Conservation (phyloP, 345 rosid species). For the Populus ilicifolia region DNA sequence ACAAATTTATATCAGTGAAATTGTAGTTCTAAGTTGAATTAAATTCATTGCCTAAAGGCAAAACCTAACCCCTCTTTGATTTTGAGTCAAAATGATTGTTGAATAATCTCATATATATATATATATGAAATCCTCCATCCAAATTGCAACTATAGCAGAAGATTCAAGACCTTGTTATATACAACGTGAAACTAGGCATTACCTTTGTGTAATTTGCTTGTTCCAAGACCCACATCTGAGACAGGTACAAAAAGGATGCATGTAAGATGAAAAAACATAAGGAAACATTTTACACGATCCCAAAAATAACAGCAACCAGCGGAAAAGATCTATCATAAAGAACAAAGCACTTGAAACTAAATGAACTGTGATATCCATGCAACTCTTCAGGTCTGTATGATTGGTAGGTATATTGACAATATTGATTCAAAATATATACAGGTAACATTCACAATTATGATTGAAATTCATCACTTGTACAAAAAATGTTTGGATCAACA, state of each 20-base stretch:
- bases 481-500: background rate
- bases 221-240: conserved; percentile 74
- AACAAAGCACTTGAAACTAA: background rate
- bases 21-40: background rate
- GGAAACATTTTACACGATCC: background rate
- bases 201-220: conserved; percentile 80
- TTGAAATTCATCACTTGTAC: background rate
- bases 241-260: background rate
- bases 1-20: background rate
- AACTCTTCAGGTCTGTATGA: background rate
- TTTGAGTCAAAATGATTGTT: background rate
- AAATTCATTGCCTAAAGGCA: background rate
- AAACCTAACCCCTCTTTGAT: background rate
- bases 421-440: background rate
- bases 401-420: background rate
- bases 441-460: background rate
- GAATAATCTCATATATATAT: background rate
- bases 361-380: background rate
- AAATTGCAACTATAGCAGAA: background rate
- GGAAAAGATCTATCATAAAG: background rate
- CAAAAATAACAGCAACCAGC: background rate
- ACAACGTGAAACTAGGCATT: conserved; percentile 21
- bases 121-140: background rate
- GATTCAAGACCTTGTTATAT: background rate
- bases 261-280: background rate